These are phyloP conservation scores for Nicotiana sylvestris DNA, from an alignment of 257 asterid species.

Conservation along the genomic window DNA sequence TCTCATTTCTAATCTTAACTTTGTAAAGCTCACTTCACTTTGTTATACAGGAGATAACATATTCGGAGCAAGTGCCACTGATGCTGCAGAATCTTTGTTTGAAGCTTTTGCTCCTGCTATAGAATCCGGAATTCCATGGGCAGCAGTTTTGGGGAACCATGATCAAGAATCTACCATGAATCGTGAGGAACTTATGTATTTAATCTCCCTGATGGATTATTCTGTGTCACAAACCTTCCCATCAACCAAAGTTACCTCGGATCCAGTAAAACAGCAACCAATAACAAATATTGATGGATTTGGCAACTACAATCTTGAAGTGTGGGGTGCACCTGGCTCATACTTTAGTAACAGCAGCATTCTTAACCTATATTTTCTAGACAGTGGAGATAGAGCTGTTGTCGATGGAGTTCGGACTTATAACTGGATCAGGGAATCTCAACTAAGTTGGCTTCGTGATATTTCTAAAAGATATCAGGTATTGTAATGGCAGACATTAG, in stretches of 20 bases:
- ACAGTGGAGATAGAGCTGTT: slow-evolving; percentile 83
- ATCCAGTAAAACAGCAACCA: slow-evolving; percentile 22
- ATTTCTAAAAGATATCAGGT: slow-evolving; percentile 56
- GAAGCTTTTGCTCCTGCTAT: slow-evolving; percentile 68
- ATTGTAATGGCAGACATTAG: not conserved
- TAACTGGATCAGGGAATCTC: slow-evolving; percentile 94
- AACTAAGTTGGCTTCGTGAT: slow-evolving; percentile 71
- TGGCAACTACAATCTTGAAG: slow-evolving; percentile 77
- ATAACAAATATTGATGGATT: slow-evolving; percentile 58
- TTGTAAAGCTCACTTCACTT: slow-evolving; percentile 11
- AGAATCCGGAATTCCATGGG: slow-evolving; percentile 80
- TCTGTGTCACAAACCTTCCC: slow-evolving; percentile 82
- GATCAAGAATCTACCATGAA: slow-evolving; percentile 96
- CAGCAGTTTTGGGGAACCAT: slow-evolving; percentile 90
- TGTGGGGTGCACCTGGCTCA: slow-evolving; percentile 78
- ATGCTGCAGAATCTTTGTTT: slow-evolving; percentile 89
- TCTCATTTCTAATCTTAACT: too few relatives aligned
- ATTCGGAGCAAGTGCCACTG: slow-evolving; percentile 76
- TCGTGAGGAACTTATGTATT: slow-evolving; percentile 83
- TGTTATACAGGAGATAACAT: slow-evolving; percentile 73
- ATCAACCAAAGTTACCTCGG: slow-evolving; percentile 28
- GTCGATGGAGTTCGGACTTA: slow-evolving; percentile 71
- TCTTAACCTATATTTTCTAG: slow-evolving; percentile 79
- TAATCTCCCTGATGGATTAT: slow-evolving; percentile 90
- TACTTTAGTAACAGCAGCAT: slow-evolving; percentile 54